Evolutionary conservation across 148 eudicot species (phyloP).

Genomic region (Chenopodium quinoa): DNA sequence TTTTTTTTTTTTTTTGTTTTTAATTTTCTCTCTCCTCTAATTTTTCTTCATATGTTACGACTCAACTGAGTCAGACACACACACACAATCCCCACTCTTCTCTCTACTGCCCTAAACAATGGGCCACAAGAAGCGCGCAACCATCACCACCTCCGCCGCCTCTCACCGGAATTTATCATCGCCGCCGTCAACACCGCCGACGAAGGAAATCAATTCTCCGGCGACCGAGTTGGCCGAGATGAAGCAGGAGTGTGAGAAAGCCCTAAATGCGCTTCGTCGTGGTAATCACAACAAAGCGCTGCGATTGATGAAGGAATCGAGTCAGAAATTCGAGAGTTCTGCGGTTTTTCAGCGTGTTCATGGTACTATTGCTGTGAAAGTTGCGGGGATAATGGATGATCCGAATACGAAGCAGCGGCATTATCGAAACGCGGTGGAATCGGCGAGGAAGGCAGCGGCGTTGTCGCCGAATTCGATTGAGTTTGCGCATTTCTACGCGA

Average conservation of each 20-base stretch:
- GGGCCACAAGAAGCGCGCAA: constrained; percentile 25
- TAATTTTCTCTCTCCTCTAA: background rate
- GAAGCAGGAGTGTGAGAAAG: constrained; percentile 70
- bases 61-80: background rate
- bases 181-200: background rate
- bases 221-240: constrained; percentile 21
- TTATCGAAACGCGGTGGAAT: constrained; percentile 58
- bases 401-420: constrained; percentile 52
- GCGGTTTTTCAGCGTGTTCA: constrained; percentile 61
- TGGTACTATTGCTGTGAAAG: constrained; percentile 66
- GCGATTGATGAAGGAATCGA: constrained; percentile 67
- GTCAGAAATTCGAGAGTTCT: constrained; percentile 38
- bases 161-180: background rate
- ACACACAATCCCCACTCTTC: background rate
- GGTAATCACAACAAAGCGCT: constrained; percentile 81
- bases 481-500: constrained; percentile 72
- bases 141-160: constrained; percentile 37
- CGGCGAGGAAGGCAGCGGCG: constrained; percentile 53
- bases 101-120: constrained; percentile 7
- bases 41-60: background rate
- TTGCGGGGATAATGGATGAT: constrained; percentile 63
- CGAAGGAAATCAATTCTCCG: background rate
- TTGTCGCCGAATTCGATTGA: constrained; percentile 69
- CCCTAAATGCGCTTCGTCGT: constrained; percentile 52
- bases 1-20: background rate